Percentiles rank a stretch among this genome's conserved stretches.
These are phyloP conservation scores for Epithele typhae DNA, from an alignment of 768 basidiomycete species.

Conservation along the genomic window DNA sequence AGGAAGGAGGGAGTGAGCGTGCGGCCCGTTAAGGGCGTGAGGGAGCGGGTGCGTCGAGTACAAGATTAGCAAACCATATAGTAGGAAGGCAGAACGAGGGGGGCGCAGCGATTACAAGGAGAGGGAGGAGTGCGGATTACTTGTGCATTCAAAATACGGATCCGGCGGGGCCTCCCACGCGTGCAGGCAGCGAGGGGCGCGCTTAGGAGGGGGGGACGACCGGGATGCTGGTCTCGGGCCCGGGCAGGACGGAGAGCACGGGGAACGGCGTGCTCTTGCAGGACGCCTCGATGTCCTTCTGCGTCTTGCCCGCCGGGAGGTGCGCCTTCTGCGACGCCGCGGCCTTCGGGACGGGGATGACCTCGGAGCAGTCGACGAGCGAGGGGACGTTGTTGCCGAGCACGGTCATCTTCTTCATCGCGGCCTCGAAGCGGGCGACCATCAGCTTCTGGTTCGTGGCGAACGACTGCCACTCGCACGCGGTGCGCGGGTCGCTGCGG, in stretches of 20 bases:
- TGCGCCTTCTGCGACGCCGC: conserved; percentile 13
- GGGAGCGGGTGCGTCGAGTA: too few species aligned
- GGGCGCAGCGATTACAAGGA: too few species aligned
- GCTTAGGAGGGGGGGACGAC: conserved; percentile 2
- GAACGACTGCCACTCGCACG: conserved; percentile 23
- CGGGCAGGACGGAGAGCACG: conserved; percentile 7
- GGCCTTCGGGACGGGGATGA: conserved; percentile 22
- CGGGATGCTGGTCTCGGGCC: conserved; percentile 9
- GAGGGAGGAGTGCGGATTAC: too few species aligned
- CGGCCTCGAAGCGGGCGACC: conserved; percentile 14
- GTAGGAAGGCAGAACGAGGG: too few species aligned
- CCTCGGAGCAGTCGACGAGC: conserved; percentile 27
- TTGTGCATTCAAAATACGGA: too few species aligned
- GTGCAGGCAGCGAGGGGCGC: too few species aligned
- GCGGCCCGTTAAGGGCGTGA: too few species aligned
- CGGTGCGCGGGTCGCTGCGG: conserved; percentile 10
- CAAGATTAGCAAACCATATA: too few species aligned
- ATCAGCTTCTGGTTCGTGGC: conserved; percentile 19
- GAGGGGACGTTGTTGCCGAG: conserved; percentile 20
- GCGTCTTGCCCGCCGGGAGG: conserved; percentile 24
- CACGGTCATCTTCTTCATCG: conserved; percentile 25
- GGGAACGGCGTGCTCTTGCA: conserved; percentile 22
- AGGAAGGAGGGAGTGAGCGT: too few species aligned
- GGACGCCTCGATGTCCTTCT: conserved; percentile 19
- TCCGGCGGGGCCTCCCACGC: too few species aligned